Evolutionary conservation across 495 filamentous ascomycete species (phyloP), one percentile per base, ranked within the genome.

Genomic region (Beverwykella pulmonaria): DNA sequence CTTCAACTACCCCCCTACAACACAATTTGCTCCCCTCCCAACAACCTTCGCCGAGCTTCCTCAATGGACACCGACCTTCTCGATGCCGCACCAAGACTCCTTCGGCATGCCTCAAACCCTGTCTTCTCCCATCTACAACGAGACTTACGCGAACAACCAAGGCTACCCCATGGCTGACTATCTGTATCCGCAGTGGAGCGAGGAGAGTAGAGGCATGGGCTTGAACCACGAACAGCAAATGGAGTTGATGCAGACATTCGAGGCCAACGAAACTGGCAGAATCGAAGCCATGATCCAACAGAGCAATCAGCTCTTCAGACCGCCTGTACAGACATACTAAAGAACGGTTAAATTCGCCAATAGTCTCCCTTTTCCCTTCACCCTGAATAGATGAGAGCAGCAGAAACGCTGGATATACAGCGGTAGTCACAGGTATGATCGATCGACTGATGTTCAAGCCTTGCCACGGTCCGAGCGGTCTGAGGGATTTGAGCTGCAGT

Each of bases 241-340:
- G 56, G 75, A 79, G 63, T 67, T 80, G n/a, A 75, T 80, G 70
- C 71, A 75, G 12, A 65, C 19, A 10, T 70, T 80, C 30, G 75
- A 79, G 61, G 76, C 73, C 0, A 66, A 73, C 26, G 77, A 76
- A 17, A 60, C 61, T 9, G 44, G 56, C 7, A 61, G 73, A 30
- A 67, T 77, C 20, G 73, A 75, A 15, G 62, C 41, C 17, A 72
- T 72, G 67, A 75, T 76, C 49, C 50, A 72, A 59, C 70, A 69
- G 36, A 69, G 70, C 30, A 68, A 69, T 47, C 65, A 68, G 57
- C 30, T 72, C 12, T 72, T 69, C 36, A 39, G 63, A 8, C 70
- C 70, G 6, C 54, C 30, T 1, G 27, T 68, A 26, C 30, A 32
- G 14, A 47, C 63, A 19, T 64, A 67, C 50, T 71, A 59, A 67